Percentiles rank a stretch among this genome's conserved stretches.
These are phyloP conservation scores for Byssochlamys sp. DNA, from an alignment of 2,329 filamentous ascomycete species.

Conservation along the genomic window DNA sequence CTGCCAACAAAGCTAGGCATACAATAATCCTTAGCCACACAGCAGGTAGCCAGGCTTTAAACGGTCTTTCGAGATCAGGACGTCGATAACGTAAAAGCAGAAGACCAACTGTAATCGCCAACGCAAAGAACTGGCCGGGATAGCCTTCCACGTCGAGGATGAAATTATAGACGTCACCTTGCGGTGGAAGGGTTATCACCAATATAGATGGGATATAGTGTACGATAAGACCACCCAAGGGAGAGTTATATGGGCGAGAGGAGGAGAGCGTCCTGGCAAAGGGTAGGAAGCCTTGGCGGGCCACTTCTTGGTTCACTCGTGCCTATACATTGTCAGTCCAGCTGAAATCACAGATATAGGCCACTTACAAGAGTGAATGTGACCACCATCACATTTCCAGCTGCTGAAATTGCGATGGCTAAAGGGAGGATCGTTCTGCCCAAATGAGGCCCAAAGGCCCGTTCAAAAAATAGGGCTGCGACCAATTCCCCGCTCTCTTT, in stretches of 20 bases:
- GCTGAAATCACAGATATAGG: background rate
- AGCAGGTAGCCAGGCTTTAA: constrained; percentile 54
- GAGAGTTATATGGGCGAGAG: constrained; percentile 57
- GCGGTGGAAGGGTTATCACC: constrained; percentile 56
- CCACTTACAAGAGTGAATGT: constrained; percentile 54
- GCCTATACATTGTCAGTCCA: constrained; percentile 37
- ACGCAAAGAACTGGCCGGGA: constrained; percentile 50
- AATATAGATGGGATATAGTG: constrained; percentile 60
- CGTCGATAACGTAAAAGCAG: constrained; percentile 51
- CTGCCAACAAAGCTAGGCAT: constrained; percentile 46
- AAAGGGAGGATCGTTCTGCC: constrained; percentile 52
- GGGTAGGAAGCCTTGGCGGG: constrained; percentile 60
- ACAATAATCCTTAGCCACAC: constrained; percentile 48
- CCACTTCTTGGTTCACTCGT: constrained; percentile 62
- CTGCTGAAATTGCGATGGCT: constrained; percentile 57
- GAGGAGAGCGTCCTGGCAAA: constrained; percentile 53
- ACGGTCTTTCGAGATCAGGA: constrained; percentile 54
- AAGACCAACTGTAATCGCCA: constrained; percentile 50
- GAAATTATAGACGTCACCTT: constrained; percentile 59
- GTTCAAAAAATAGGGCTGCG: constrained; percentile 58
- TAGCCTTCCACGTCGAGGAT: constrained; percentile 65
- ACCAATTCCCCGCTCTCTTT: constrained; percentile 58
- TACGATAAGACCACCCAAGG: constrained; percentile 57
- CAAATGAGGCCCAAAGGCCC: constrained; percentile 50
- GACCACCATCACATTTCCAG: constrained; percentile 64